phyloP scores from a whole-genome alignment of 73 alveolate genomes.

The Paramecium primaurelia region DNA sequence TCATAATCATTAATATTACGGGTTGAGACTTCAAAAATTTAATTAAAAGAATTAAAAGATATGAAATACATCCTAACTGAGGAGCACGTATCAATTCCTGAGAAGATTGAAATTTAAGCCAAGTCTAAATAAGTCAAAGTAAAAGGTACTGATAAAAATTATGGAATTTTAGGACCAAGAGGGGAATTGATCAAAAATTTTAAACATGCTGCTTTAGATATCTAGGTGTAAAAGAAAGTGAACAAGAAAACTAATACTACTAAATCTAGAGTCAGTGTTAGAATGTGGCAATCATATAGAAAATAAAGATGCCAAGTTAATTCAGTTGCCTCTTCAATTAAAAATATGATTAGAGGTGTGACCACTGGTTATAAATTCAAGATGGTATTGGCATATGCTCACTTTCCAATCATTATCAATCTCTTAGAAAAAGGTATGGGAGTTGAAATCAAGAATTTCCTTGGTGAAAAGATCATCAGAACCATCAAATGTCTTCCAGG shows the following conservation, averaged over 20 bases:
- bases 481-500: conserved; percentile 86
- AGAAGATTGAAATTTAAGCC: conserved; percentile 18
- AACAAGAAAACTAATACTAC: background rate
- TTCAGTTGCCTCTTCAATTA: conserved; percentile 58
- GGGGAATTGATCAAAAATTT: conserved; percentile 48
- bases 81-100: conserved; percentile 56
- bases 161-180: conserved; percentile 45
- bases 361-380: conserved; percentile 85
- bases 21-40: background rate
- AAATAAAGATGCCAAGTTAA: conserved; percentile 55
- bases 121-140: conserved; percentile 49
- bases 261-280: conserved; percentile 6
- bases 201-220: conserved; percentile 53
- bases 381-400: conserved; percentile 95
- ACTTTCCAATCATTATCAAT: conserved; percentile 92
- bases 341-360: conserved; percentile 79
- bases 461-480: conserved; percentile 91
- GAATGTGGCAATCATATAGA: conserved; percentile 46
- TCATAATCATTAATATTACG: background rate
- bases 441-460: conserved; percentile 89
- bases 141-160: background rate
- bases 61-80: conserved; percentile 61
- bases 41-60: conserved; percentile 39
- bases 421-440: conserved; percentile 75
- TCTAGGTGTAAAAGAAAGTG: conserved; percentile 21